Evolutionary conservation across 371 early-diverging fungal species (phyloP).

Genomic region (Rhizopus arrhizus): DNA sequence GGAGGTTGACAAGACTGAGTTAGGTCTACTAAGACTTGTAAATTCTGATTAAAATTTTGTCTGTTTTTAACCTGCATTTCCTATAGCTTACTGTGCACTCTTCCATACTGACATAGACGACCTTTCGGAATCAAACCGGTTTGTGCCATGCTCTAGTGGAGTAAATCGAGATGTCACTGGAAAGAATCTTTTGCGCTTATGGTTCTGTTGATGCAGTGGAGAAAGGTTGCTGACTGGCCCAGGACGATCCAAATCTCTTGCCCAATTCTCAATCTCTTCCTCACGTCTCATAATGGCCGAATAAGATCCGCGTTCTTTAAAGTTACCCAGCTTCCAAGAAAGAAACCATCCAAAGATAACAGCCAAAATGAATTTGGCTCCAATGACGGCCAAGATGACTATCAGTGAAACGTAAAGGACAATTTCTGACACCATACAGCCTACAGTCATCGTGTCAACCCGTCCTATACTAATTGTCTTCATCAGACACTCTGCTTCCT

Average conservation of each 20-base stretch:
- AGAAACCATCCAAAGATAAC: conserved; percentile 78
- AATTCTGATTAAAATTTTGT: neutral
- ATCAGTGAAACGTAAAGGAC: conserved; percentile 64
- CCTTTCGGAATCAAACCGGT: conserved; percentile 40
- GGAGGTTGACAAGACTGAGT: conserved; percentile 10
- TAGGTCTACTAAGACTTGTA: conserved; percentile 12
- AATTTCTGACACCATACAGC: conserved; percentile 72
- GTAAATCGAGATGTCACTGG: conserved; percentile 53
- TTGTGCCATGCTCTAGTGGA: conserved; percentile 44
- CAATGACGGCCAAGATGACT: conserved; percentile 64
- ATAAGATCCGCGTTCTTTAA: conserved; percentile 48
- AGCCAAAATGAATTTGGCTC: conserved; percentile 74
- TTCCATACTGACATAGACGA: conserved; percentile 44
- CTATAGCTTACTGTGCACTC: conserved; percentile 10
- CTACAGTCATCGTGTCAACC: conserved; percentile 68
- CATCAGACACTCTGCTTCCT: conserved; percentile 61
- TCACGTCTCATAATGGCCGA: conserved; percentile 61
- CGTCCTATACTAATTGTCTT: conserved; percentile 70
- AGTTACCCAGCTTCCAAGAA: conserved; percentile 63
- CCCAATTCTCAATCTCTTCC: conserved; percentile 65
- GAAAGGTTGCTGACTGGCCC: conserved; percentile 42
- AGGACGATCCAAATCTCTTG: conserved; percentile 45
- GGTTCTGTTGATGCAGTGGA: conserved; percentile 18
- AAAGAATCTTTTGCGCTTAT: conserved; percentile 36
- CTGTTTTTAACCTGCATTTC: neutral